Conservation (phyloP, 2,329 filamentous ascomycete genomes). For the Epichloe aotearoae region DNA sequence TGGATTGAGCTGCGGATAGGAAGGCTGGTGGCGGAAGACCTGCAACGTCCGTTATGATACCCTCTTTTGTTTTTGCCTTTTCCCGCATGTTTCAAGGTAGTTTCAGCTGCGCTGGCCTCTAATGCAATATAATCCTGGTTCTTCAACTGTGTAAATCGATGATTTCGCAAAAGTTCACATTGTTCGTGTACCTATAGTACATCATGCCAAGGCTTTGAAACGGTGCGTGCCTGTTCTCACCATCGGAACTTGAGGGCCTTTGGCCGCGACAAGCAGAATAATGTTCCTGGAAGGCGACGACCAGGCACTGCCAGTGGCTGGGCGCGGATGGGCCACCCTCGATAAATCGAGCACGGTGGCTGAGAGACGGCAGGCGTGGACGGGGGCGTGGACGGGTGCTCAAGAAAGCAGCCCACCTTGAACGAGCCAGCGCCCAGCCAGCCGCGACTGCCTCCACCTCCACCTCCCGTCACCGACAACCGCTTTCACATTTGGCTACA, state of each 20-base stretch:
- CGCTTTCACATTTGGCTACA: neutral
- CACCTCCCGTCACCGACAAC: neutral
- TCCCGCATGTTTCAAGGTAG: neutral
- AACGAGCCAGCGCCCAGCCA: neutral
- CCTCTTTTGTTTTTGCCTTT: neutral
- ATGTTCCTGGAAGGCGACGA: too few relatives aligned
- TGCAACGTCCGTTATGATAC: conserved; percentile 1
- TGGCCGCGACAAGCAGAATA: too few relatives aligned
- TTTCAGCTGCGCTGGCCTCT: neutral
- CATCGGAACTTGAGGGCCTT: too few relatives aligned
- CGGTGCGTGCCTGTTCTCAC: too few relatives aligned
- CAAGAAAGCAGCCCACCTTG: too few relatives aligned
- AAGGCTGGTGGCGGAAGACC: neutral
- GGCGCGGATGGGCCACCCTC: too few relatives aligned
- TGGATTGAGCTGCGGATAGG: conserved; percentile 7
- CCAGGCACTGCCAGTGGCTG: too few relatives aligned
- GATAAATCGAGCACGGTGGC: too few relatives aligned
- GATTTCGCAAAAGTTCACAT: neutral
- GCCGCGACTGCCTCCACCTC: neutral
- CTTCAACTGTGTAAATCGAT: neutral
- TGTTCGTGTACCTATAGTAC: too few relatives aligned
- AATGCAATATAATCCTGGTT: neutral
- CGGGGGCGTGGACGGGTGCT: too few relatives aligned
- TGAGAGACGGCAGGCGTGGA: too few relatives aligned
- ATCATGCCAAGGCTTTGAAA: too few relatives aligned